Conservation (phyloP, 1,284 basidiomycete genomes). For the Exobasidium cylindrosporum region DNA sequence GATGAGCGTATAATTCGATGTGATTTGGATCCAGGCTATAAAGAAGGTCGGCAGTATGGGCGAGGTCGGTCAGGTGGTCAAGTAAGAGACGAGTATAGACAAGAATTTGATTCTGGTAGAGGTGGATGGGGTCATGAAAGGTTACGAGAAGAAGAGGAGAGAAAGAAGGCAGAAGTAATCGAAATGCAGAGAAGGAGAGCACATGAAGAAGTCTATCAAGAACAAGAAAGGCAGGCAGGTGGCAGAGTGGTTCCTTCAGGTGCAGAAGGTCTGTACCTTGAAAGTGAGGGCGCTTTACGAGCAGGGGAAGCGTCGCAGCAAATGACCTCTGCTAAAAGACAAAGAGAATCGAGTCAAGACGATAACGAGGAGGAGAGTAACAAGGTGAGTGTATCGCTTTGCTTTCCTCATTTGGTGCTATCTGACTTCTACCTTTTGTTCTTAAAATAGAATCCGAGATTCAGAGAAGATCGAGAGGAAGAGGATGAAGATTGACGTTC, state of each 20-base stretch:
- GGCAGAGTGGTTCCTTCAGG: constrained; percentile 69
- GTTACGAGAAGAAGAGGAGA: constrained; percentile 62
- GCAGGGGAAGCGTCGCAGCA: constrained; percentile 9
- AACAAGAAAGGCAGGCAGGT: constrained; percentile 70
- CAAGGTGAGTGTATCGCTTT: constrained; percentile 13
- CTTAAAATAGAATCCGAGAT: constrained; percentile 49
- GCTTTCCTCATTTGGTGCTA: not conserved
- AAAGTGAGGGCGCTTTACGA: constrained; percentile 29
- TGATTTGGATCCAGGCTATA: constrained; percentile 96
- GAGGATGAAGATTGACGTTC: constrained; percentile 23
- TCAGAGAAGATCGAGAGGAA: constrained; percentile 53
- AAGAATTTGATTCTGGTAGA: constrained; percentile 82
- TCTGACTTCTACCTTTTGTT: not conserved
- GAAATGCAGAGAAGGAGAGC: constrained; percentile 73
- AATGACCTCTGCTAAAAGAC: not conserved
- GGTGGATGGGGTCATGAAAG: constrained; percentile 79
- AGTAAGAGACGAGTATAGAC: constrained; percentile 84
- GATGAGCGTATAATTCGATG: constrained; percentile 98
- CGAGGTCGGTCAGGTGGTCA: constrained; percentile 95
- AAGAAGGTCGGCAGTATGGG: constrained; percentile 94
- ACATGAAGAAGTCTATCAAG: constrained; percentile 82
- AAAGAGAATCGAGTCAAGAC: constrained; percentile 13
- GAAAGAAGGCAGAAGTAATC: constrained; percentile 72
- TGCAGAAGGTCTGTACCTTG: constrained; percentile 51
- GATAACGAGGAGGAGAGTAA: constrained; percentile 14